Base-by-base conservation (phyloP, 208 protist genomes). In the Trypanosoma grayi region DNA sequence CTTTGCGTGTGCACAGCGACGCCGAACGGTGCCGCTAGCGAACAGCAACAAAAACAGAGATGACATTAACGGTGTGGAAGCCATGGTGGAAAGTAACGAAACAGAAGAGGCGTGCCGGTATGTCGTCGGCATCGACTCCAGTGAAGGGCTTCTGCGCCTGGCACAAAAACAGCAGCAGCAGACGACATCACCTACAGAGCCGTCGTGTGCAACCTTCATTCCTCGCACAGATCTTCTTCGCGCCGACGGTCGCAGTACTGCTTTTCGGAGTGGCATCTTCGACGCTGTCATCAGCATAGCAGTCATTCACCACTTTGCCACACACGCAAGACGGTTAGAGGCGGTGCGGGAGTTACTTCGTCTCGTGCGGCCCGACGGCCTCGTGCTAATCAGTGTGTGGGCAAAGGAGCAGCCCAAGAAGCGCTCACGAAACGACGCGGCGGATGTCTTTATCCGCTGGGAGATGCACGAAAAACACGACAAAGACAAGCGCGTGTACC, bases 301-400 rank as follows among this genome's bases (percentile, higher is more conserved):
- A 2, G 90, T 97, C 10, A 62, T 97, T 18, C 92, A 97, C 51
- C 92, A 97, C 73, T 82, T 95, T 57, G 68, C 77, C 3, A 93
- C 82, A 10, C 52, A 56, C 2, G 70, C 55, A 22, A 72, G 90
- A 28, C 75, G 92, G 5, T 31, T 69, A 22, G 60, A 39, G 31
- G 77, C 85, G 0, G 28, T 94, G 28, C 40, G 65, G 9, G 87
- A 94, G 66, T 78, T 95, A 20, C 63, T 93, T 20, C 75, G 92
- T 6, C 70, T 96, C n/a, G 65, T 87, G 4, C 66, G 76, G 1
- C 76, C 75, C 6, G 66, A 54, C 46, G 87, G 87, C 16, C 70
- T 46, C 18, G 72, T 86, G 24, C 81, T 96, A 14, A 72, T 96
- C 47, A 93, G 90, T 46, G 87, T 93, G 4, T 96, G 91, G 88